These are phyloP conservation scores for Claviceps arundinis DNA, from an alignment of 2,329 filamentous ascomycete genomes.

Conservation along the genomic window DNA sequence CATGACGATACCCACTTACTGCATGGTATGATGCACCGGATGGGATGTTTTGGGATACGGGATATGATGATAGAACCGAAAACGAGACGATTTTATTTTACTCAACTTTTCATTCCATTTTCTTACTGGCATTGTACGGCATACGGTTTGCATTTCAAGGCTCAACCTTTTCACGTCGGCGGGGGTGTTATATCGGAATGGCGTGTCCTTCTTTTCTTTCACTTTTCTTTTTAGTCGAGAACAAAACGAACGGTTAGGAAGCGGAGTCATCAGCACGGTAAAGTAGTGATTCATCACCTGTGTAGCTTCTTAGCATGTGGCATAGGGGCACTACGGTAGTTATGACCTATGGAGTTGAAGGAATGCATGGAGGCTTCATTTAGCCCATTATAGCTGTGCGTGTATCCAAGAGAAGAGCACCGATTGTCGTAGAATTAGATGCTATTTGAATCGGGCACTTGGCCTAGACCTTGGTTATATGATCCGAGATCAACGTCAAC, in stretches of 20 bases:
- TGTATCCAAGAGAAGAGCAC: too few species aligned
- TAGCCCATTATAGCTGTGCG: not conserved
- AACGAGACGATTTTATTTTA: not conserved
- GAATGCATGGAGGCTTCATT: not conserved
- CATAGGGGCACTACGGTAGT: not conserved
- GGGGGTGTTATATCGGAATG: not conserved
- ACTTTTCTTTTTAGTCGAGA: not conserved
- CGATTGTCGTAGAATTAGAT: too few species aligned
- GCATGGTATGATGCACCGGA: not conserved
- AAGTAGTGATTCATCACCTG: not conserved
- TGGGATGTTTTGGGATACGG: not conserved
- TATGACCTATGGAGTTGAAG: not conserved
- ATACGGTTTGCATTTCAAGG: not conserved
- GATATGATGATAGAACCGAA: not conserved
- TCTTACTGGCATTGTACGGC: not conserved
- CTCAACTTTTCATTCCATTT: not conserved
- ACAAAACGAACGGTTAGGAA: not conserved
- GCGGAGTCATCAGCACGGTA: not conserved
- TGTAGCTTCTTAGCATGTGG: not conserved
- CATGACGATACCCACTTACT: conserved; percentile 7
- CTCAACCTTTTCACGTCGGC: not conserved
- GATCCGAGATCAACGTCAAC: too few species aligned
- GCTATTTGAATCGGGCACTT: too few species aligned
- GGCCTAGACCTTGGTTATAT: too few species aligned
- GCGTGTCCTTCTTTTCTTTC: too few species aligned